Percentiles rank a stretch among this genome's conserved stretches.
These are phyloP conservation scores for Pseudodiploospora longispora DNA, from an alignment of 2,329 filamentous ascomycete species.

Conservation along the genomic window DNA sequence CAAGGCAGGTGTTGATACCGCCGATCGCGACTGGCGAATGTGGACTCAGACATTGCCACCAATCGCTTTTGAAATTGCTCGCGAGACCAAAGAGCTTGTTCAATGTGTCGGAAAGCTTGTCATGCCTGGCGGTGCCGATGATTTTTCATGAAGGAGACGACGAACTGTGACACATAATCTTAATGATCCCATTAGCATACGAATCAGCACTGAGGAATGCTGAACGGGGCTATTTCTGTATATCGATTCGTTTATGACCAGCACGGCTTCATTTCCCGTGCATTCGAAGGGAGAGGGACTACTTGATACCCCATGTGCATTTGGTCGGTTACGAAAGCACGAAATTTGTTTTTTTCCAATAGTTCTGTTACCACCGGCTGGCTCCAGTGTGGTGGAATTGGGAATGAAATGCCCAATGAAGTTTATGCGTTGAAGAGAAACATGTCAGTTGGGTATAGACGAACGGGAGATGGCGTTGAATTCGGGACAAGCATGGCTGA, in stretches of 20 bases:
- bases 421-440: slow-evolving; percentile 7
- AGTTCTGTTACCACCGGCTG: slow-evolving; percentile 1
- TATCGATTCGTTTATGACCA: too few species aligned
- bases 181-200: too few species aligned
- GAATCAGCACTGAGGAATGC: too few species aligned
- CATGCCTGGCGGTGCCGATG: slow-evolving; percentile 27
- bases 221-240: too few species aligned
- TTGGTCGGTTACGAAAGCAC: slow-evolving; percentile 2
- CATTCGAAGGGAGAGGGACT: slow-evolving; percentile 1
- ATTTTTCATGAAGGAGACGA: slow-evolving; percentile 34
- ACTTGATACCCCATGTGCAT: slow-evolving; percentile 9
- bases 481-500: too few species aligned
- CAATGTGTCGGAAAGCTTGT: slow-evolving; percentile 34
- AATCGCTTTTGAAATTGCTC: slow-evolving; percentile 78
- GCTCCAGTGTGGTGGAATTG: slow-evolving; percentile 1
- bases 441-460: slow-evolving; percentile 1
- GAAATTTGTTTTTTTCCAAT: slow-evolving; percentile 2
- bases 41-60: slow-evolving; percentile 69
- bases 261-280: too few species aligned
- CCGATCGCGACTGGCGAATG: slow-evolving; percentile 49
- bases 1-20: slow-evolving; percentile 36
- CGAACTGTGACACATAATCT: background rate
- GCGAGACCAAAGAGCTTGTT: slow-evolving; percentile 67
- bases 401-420: slow-evolving; percentile 7
- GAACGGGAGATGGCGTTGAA: background rate